Conservation (phyloP, 148 eudicot genomes). For the Camellia granthamiana region DNA sequence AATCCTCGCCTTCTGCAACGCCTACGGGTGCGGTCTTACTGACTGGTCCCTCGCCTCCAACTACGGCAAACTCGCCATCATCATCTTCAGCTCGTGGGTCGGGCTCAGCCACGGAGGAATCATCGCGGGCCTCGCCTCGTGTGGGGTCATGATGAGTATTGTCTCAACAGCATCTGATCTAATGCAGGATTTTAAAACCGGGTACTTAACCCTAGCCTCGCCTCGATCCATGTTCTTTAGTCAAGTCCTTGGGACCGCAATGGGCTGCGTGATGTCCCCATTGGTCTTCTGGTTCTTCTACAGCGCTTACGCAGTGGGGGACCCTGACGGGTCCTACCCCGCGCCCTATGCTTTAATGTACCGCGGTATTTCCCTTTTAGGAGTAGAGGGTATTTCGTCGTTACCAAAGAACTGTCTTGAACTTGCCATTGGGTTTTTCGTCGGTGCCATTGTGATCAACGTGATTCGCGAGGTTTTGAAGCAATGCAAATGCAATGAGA, state of each 20-base stretch:
- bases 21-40: slow-evolving; percentile 39
- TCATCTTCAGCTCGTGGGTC: slow-evolving; percentile 31
- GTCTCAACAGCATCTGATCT: slow-evolving; percentile 36
- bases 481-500: slow-evolving; percentile 20
- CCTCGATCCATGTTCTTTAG: slow-evolving; percentile 39
- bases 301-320: slow-evolving; percentile 30
- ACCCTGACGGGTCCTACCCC: slow-evolving; percentile 24
- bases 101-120: slow-evolving; percentile 32
- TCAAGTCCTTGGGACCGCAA: slow-evolving; percentile 33
- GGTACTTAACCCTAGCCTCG: slow-evolving; percentile 31
- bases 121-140: slow-evolving; percentile 31
- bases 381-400: slow-evolving; percentile 29
- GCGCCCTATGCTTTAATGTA: slow-evolving; percentile 31
- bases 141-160: slow-evolving; percentile 43
- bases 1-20: slow-evolving; percentile 33
- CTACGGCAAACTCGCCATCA: slow-evolving; percentile 36
- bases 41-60: slow-evolving; percentile 42
- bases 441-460: slow-evolving; percentile 18
- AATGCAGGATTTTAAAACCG: slow-evolving; percentile 33
- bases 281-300: slow-evolving; percentile 39
- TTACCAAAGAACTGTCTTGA: slow-evolving; percentile 31
- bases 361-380: slow-evolving; percentile 35
- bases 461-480: slow-evolving; percentile 4
- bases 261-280: slow-evolving; percentile 32
- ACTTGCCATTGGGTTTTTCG: slow-evolving; percentile 22